A percentile compares a stretch with the other conserved stretches of the same genome.
These are phyloP conservation scores for Tarenaya hassleriana DNA, from an alignment of 345 rosid genomes.

Conservation along the genomic window DNA sequence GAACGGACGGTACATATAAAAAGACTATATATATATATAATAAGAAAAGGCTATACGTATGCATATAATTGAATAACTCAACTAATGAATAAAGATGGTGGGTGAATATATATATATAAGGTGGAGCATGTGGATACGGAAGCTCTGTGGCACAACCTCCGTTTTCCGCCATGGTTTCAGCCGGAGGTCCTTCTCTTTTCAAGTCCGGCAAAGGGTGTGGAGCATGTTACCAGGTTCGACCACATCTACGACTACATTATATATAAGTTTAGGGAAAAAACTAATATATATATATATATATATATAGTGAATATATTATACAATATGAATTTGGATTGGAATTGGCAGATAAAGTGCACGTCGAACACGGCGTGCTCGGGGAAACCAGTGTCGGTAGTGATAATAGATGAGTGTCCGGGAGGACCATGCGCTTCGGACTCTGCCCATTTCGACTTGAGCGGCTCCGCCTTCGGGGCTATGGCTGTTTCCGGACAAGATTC, in stretches of 20 bases:
- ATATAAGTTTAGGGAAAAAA: too few relatives aligned
- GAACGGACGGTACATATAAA: constrained; percentile 39
- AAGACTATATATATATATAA: neutral
- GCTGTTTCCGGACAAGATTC: constrained; percentile 47
- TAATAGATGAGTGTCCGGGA: constrained; percentile 59
- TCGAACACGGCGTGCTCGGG: constrained; percentile 46
- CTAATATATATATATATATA: too few relatives aligned
- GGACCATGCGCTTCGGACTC: constrained; percentile 39
- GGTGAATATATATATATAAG: constrained; percentile 25
- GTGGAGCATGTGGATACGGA: constrained; percentile 65
- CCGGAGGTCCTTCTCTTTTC: constrained; percentile 49
- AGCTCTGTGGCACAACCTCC: constrained; percentile 37
- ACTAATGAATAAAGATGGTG: neutral
- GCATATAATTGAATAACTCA: neutral
- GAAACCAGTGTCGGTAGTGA: constrained; percentile 44
- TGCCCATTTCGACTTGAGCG: constrained; percentile 63
- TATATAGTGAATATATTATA: neutral
- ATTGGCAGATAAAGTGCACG: constrained; percentile 54
- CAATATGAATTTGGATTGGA: neutral
- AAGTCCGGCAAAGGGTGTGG: constrained; percentile 65
- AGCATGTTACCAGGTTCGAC: constrained; percentile 57
- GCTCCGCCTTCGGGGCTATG: constrained; percentile 69
- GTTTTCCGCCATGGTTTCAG: constrained; percentile 43
- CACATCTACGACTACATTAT: neutral
- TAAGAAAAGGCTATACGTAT: neutral